phyloP scores from a whole-genome alignment of 345 rosid genomes.

The Geranium brycei region DNA sequence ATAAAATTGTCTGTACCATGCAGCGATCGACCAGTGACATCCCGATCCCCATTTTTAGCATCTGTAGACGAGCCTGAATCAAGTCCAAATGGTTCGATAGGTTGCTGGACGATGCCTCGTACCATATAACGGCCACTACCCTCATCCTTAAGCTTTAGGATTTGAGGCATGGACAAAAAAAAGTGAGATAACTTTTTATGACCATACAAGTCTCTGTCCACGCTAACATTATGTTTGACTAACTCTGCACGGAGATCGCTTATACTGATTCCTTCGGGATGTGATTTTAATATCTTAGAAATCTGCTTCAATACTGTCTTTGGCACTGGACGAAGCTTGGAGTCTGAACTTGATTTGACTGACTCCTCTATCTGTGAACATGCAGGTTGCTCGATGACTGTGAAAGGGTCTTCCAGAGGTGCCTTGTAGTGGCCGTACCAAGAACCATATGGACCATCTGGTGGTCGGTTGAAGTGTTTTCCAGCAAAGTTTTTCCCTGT shows the following conservation, averaged over 20 bases:
- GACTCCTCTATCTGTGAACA: conserved; percentile 15
- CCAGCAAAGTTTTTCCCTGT: conserved; percentile 37
- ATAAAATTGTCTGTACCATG: too few species aligned
- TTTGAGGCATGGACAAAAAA: conserved; percentile 46
- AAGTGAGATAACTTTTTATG: conserved; percentile 37
- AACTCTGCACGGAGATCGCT: conserved; percentile 35
- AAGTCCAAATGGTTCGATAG: conserved; percentile 18
- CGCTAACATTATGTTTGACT: conserved; percentile 16
- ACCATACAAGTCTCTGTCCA: conserved; percentile 47
- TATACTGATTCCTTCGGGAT: conserved; percentile 38
- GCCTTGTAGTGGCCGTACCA: conserved; percentile 79
- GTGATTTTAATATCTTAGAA: conserved; percentile 22
- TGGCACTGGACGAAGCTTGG: conserved; percentile 26
- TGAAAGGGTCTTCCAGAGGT: conserved; percentile 60
- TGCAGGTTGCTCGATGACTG: conserved; percentile 23
- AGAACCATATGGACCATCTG: conserved; percentile 82
- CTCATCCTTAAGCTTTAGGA: conserved; percentile 24
- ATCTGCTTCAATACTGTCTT: conserved; percentile 36
- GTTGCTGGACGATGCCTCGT: conserved; percentile 17
- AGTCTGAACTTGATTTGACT: conserved; percentile 12
- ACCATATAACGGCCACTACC: conserved; percentile 25
- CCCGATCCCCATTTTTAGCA: not conserved
- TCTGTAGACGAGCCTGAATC: conserved; percentile 5
- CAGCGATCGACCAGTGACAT: not conserved
- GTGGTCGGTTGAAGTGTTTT: conserved; percentile 69